These are phyloP conservation scores for Lyophyllum shimeji DNA, from an alignment of 768 basidiomycete species.

Conservation along the genomic window DNA sequence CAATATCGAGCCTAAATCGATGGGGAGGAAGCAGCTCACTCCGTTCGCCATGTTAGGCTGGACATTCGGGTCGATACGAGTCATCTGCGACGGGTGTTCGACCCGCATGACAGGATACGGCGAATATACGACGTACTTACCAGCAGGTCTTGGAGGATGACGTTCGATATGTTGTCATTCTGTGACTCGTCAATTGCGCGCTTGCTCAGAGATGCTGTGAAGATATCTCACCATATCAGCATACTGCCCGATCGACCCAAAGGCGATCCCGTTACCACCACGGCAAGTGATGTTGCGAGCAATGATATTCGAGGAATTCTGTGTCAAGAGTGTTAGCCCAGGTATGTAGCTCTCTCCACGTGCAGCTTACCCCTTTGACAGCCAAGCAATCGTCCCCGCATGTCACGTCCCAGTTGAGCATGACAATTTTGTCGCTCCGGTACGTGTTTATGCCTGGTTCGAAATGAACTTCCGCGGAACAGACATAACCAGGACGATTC, in stretches of 20 bases:
- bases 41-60: conserved; percentile 60
- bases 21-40: conserved; percentile 26
- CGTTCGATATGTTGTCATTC: conserved; percentile 55
- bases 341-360: too few relatives aligned
- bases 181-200: conserved; percentile 17
- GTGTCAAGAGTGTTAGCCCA: not conserved
- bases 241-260: conserved; percentile 62
- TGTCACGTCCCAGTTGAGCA: conserved; percentile 62
- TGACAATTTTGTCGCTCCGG: conserved; percentile 43
- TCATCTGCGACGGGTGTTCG: conserved; percentile 30
- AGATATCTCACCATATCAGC: conserved; percentile 39
- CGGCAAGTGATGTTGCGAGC: conserved; percentile 50
- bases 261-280: conserved; percentile 61
- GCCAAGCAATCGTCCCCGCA: conserved; percentile 65
- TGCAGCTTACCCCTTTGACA: conserved; percentile 61
- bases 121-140: conserved; percentile 23
- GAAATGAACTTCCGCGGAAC: not conserved
- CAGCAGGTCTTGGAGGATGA: conserved; percentile 46
- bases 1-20: not conserved
- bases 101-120: not conserved
- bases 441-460: conserved; percentile 53
- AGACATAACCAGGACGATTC: not conserved
- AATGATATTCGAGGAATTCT: conserved; percentile 55
- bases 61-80: conserved; percentile 43
- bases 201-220: not conserved